Base-by-base conservation (phyloP, 2,329 filamentous ascomycete species). In the Xylariaceae sp. region DNA sequence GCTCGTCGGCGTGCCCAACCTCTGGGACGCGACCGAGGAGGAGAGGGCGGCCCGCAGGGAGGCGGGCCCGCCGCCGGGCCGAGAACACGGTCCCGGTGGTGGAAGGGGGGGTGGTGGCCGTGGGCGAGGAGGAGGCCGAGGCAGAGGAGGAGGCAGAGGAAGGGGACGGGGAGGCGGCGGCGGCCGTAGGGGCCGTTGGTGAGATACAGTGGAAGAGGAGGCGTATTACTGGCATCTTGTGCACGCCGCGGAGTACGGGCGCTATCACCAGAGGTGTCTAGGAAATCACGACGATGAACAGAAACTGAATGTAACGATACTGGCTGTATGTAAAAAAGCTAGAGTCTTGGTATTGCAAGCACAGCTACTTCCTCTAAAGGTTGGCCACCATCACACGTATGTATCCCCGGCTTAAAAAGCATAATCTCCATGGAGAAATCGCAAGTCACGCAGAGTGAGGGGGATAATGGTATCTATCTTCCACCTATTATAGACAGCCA, bases 1-100 rank as follows among this genome's bases (percentile, higher is more conserved):
- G 36, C 60, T 96, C 35, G 50, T 96, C 1, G 78, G 73, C 7
- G 78, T 98, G 21, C 63, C 74, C 5, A 94, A 96, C 55, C 68
- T 79, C 8, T 94, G 77, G 66, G 70, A 83, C 47, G 74, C 82
- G 2, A 77, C 64, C n/a, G 72, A 81, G 3, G 78, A 87, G 49
- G 84, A 94, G 55, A 72, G 78, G 32, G 61, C 63, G 11, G 65
- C 67, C 38, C 69, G 81, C 38, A 72, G 70, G 55, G 61, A 54
- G n/a, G 63, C 57, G 15, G 81, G 78, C 0, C 80, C 81, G 10
- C 61, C 68, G 14, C 61, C 64, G 2, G 56, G 55, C 33, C n/a
- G n/a, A n/a, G 50, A 59, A 33, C 6, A 3, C n/a, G 46, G 56
- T 4, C 40, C 55, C 2, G 49, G 50, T 18, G 51, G 57, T 17